Conservation (phyloP, 192 early-diverging fungal species). For the Linnemannia exigua region DNA sequence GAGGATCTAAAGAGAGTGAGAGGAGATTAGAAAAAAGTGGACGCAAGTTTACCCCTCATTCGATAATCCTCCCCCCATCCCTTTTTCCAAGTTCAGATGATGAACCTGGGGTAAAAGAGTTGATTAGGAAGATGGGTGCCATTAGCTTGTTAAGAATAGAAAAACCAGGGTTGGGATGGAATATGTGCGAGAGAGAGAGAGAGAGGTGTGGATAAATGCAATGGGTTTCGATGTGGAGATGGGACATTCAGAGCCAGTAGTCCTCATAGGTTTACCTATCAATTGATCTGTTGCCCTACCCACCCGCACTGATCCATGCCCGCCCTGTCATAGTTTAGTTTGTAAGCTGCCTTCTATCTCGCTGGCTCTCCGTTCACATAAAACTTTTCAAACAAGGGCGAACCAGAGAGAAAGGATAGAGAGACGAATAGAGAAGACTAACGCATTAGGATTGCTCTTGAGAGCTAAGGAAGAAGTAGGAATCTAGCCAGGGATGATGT, state of each 20-base stretch:
- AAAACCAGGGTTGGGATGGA: neutral
- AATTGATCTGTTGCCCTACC: neutral
- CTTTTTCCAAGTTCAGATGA: no score
- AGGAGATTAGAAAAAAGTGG: neutral
- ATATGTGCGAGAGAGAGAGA: neutral
- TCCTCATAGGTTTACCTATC: no score
- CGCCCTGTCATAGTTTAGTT: no score
- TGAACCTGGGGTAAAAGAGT: neutral
- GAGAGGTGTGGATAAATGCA: neutral
- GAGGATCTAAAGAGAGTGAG: neutral
- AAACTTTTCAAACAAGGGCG: no score
- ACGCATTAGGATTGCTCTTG: neutral
- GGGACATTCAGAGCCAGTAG: no score
- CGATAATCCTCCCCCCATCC: neutral
- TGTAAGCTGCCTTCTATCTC: no score
- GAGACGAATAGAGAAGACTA: neutral
- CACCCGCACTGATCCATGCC: neutral
- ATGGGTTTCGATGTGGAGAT: neutral
- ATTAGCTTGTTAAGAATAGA: neutral
- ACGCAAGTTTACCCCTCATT: neutral
- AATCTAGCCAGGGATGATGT: neutral
- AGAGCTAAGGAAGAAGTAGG: slow-evolving; percentile 1
- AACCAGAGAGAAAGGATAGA: neutral
- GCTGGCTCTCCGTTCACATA: no score
- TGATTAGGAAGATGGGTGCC: neutral